Conservation (phyloP, 2,329 filamentous ascomycete genomes). For the Thielaviopsis populi region DNA sequence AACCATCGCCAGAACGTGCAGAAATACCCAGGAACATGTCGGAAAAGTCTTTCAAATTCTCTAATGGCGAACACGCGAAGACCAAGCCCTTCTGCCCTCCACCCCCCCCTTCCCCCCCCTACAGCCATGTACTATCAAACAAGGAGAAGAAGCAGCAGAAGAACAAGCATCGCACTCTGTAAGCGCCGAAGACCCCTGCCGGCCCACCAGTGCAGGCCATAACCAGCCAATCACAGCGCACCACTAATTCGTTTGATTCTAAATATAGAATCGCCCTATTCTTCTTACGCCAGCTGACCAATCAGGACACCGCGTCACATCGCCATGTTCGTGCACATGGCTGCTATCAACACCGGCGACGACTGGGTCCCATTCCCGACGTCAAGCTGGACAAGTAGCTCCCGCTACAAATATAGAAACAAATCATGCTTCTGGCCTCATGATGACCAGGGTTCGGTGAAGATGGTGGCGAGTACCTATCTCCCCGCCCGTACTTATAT, state of each 20-base stretch:
- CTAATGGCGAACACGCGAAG: too few species aligned
- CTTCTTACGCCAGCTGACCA: neutral
- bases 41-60: too few species aligned
- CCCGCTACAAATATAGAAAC: neutral
- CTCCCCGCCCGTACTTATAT: neutral
- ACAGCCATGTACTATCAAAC: neutral
- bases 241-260: neutral
- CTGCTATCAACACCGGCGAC: neutral
- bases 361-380: neutral
- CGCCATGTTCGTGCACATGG: neutral
- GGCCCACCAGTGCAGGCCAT: neutral
- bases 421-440: neutral
- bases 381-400: neutral
- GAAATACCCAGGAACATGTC: too few species aligned
- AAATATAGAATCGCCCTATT: neutral
- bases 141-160: neutral
- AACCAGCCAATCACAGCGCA: neutral
- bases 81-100: too few species aligned
- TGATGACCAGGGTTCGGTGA: neutral
- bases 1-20: too few species aligned
- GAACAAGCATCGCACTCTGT: neutral
- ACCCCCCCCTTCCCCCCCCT: too few species aligned
- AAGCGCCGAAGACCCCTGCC: conserved; percentile 5
- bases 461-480: neutral
- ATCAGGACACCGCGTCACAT: neutral